Evolutionary conservation across 352 stramenopile species (phyloP), one percentile per base, ranked within the genome.

Genomic region (Phytophthora megakarya): DNA sequence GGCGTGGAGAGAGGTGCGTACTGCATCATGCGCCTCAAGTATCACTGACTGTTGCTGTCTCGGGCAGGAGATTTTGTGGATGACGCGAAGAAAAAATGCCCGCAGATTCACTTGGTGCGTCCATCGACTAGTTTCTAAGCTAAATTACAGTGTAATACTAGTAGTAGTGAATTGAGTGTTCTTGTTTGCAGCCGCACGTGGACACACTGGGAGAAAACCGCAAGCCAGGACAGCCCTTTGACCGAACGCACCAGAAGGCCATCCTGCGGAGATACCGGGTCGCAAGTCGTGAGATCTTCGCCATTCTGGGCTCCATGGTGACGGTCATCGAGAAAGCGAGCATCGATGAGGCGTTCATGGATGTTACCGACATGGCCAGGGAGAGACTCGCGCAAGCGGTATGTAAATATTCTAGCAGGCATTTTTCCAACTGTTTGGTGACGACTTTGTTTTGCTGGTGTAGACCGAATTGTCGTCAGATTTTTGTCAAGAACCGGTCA

Each of bases 311-410:
- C 28, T 66, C 68, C 23, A 70, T 86, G 43, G 80, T 81, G 23
- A 57, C 78, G 0, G 25, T 89, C 3, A 84, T 84, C 19, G 84
- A 95, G 64, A 89, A 89, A 59, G 86, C 82, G 11, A 81, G 84
- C 54, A 87, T 95, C 45, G 86, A 95, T 51, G 86, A 95, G 66
- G 86, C 83, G 7, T 95, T 90, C 52, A 73, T 95, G 55, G 86
- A 95, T 59, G 61, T 95, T 35, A 90, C 86, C 3, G 70, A 88
- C 13, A 81, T 86, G 49, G 85, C 82, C 23, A 53, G 68, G 13
- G 65, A 86, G 66, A 76, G 78, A 18, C 75, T 93, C 15, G 73
- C 72, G 11, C 46, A 74, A 9, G 76, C 73, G 71, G 81, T 89
- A 23, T 11, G 61, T 32, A n/a, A 2, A 11, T 55, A 12, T 30